Evolutionary conservation across 495 filamentous ascomycete species (phyloP).

Genomic region (Annulohypoxylon moriforme): DNA sequence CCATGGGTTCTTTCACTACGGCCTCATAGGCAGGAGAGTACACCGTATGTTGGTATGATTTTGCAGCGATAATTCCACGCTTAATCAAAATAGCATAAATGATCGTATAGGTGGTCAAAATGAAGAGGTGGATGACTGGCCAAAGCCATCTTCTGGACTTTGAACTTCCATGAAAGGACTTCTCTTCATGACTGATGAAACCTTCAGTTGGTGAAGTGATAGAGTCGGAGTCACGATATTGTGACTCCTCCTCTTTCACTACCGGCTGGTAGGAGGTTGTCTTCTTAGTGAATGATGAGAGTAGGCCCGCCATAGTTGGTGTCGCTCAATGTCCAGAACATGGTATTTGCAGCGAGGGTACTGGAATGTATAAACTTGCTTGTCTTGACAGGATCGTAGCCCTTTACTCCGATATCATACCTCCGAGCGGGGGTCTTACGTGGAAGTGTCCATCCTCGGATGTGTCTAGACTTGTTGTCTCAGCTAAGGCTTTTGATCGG

Average conservation of each 20-base stretch:
- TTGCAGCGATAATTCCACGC: not conserved
- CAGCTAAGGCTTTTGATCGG: not conserved
- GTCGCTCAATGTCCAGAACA: not conserved
- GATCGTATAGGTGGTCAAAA: not conserved
- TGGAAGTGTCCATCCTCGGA: not conserved
- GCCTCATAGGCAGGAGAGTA: not conserved
- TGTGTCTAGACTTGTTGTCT: not conserved
- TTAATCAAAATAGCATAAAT: not conserved
- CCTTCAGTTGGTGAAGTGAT: not conserved
- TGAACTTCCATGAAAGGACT: not conserved
- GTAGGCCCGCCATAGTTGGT: not conserved
- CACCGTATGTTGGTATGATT: not conserved
- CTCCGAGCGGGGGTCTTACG: not conserved
- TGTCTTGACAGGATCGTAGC: not conserved
- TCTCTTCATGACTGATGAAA: not conserved
- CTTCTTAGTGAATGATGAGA: not conserved
- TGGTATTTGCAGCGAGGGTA: not conserved
- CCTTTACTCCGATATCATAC: not conserved
- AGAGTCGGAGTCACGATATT: not conserved
- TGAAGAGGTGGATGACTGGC: not conserved
- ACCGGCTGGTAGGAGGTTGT: not conserved
- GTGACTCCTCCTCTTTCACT: not conserved
- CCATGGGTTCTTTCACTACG: not conserved
- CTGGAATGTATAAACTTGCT: not conserved
- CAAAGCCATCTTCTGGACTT: not conserved